These are phyloP conservation scores for Apophysomyces sp. DNA, from an alignment of 371 early-diverging fungal species.

Conservation along the genomic window DNA sequence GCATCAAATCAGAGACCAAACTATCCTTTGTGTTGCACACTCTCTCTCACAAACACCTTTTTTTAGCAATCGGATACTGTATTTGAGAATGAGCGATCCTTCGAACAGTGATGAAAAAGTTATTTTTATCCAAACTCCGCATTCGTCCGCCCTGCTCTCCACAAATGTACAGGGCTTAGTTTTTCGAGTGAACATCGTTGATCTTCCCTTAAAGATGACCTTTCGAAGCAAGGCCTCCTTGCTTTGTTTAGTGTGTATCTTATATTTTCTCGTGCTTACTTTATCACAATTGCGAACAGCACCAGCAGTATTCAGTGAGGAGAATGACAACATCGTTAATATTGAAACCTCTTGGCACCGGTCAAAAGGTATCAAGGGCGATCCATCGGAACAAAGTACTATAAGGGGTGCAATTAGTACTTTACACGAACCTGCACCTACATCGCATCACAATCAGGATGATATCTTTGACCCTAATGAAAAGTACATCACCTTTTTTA, in stretches of 20 bases:
- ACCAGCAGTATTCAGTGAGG: not conserved
- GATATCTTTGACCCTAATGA: constrained; percentile 24
- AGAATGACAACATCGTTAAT: constrained; percentile 4
- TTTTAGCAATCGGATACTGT: too few relatives aligned
- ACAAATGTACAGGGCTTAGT: not conserved
- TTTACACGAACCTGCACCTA: not conserved
- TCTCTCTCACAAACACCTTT: too few relatives aligned
- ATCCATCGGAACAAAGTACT: not conserved
- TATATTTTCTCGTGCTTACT: constrained; percentile 13
- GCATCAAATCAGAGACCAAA: too few relatives aligned
- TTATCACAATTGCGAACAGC: constrained; percentile 9
- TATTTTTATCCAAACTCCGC: constrained; percentile 1
- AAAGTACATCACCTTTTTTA: constrained; percentile 55
- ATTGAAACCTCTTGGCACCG: constrained; percentile 14
- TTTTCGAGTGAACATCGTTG: not conserved
- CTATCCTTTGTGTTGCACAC: too few relatives aligned
- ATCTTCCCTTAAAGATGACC: constrained; percentile 12
- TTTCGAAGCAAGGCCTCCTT: constrained; percentile 22
- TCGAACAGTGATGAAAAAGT: not conserved
- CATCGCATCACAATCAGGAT: not conserved
- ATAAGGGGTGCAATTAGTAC: not conserved
- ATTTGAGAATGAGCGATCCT: too few relatives aligned
- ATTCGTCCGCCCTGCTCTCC: not conserved
- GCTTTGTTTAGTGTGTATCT: constrained; percentile 15
- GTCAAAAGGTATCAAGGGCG: constrained; percentile 1